Percentiles rank a stretch among this genome's conserved stretches.
These are phyloP conservation scores for Salicornia ramosissima DNA, from an alignment of 148 eudicot genomes.

Conservation along the genomic window DNA sequence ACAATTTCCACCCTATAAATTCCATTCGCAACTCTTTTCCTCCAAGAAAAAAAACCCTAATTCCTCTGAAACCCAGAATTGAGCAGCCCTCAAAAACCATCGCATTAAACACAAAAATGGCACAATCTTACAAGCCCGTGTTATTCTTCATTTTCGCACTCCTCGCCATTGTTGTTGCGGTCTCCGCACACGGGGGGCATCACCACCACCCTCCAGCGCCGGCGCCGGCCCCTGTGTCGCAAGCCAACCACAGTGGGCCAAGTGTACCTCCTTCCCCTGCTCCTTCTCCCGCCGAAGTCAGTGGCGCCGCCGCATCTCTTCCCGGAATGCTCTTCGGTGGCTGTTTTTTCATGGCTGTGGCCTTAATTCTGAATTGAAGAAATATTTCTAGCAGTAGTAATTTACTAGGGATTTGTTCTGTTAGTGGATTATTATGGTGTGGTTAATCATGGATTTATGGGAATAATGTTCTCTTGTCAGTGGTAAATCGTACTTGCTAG, in stretches of 20 bases:
- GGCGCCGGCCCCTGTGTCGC: background rate
- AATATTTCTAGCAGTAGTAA: background rate
- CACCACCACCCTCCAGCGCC: slow-evolving; percentile 15
- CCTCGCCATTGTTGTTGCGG: background rate
- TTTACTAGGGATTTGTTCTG: background rate
- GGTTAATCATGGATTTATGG: background rate
- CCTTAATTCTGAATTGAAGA: background rate
- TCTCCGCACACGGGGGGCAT: background rate
- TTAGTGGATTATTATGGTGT: background rate
- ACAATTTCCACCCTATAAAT: too few relatives aligned
- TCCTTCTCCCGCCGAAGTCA: slow-evolving; percentile 1
- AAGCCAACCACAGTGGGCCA: background rate
- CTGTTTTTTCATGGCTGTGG: background rate
- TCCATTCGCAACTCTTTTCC: too few relatives aligned
- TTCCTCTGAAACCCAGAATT: too few relatives aligned
- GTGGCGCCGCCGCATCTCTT: slow-evolving; percentile 2
- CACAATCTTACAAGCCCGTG: background rate
- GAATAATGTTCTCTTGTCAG: background rate
- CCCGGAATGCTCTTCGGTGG: background rate
- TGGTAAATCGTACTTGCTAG: too few relatives aligned
- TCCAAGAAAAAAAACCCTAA: too few relatives aligned
- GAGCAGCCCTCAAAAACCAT: background rate
- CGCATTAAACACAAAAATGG: slow-evolving; percentile 14
- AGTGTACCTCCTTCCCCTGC: slow-evolving; percentile 12
- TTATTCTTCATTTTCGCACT: background rate